phyloP scores from a whole-genome alignment of 306 rosid genomes.

The Trichosanthes cucumerina region DNA sequence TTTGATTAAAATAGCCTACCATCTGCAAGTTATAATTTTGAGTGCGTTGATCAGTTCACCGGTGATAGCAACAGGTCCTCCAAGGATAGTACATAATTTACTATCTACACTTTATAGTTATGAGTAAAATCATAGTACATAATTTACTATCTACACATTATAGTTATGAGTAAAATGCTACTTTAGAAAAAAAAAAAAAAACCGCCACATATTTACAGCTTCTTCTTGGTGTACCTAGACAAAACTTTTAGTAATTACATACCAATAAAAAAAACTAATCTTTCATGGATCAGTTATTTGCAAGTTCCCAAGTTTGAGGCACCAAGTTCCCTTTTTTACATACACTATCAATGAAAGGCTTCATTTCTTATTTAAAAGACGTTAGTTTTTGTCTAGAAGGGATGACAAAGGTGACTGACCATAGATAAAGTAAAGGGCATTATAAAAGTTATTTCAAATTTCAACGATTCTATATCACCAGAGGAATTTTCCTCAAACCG shows the following conservation, averaged over 20 bases:
- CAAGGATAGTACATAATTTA: background rate
- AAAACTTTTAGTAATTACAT: background rate
- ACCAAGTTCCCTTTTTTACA: background rate
- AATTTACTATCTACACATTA: too few species aligned
- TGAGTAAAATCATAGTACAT: too few species aligned
- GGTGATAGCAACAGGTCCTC: background rate
- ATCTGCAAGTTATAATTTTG: conserved; percentile 40
- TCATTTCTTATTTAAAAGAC: background rate
- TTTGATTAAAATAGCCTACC: conserved; percentile 71
- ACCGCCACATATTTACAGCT: too few species aligned
- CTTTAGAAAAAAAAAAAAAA: too few species aligned
- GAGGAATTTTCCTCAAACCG: background rate
- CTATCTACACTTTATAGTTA: background rate
- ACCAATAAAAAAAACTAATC: background rate
- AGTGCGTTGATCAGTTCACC: background rate
- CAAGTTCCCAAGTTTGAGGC: background rate
- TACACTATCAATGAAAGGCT: background rate
- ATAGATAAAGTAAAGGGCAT: background rate
- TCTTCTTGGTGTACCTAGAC: background rate
- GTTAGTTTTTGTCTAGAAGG: background rate
- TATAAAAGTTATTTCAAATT: background rate
- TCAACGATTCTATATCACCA: background rate
- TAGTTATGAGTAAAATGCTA: too few species aligned
- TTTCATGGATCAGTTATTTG: background rate
- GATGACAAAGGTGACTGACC: background rate